Percentiles rank a stretch among this genome's conserved stretches.
These are phyloP conservation scores for Xanthoconium purpureum DNA, from an alignment of 768 basidiomycete genomes.

Conservation along the genomic window DNA sequence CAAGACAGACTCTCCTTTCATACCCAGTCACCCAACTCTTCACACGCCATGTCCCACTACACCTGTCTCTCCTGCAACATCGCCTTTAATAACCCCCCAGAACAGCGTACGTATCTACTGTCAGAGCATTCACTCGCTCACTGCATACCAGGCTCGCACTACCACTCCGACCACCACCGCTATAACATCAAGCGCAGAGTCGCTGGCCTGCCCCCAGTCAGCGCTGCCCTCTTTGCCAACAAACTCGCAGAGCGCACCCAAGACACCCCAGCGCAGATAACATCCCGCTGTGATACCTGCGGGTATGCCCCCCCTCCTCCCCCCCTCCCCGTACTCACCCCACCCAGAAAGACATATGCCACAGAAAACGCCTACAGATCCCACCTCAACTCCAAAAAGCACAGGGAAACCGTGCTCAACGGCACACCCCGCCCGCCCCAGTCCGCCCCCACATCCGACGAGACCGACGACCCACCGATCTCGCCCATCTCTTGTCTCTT, in stretches of 20 bases:
- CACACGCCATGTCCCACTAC: constrained; percentile 25
- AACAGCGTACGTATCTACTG: constrained; percentile 60
- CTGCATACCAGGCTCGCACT: constrained; percentile 64
- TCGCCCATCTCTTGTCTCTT: constrained; percentile 79
- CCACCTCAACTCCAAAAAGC: constrained; percentile 86
- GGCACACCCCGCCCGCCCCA: constrained; percentile 22
- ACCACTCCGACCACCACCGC: constrained; percentile 90
- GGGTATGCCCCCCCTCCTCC: constrained; percentile 49
- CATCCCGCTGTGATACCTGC: constrained; percentile 75
- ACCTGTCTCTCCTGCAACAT: constrained; percentile 92
- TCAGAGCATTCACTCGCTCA: no score
- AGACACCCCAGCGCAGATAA: constrained; percentile 60
- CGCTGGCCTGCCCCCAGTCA: constrained; percentile 84
- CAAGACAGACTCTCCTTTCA: no score
- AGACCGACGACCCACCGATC: constrained; percentile 26
- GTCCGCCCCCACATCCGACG: not conserved
- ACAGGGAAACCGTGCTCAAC: constrained; percentile 72
- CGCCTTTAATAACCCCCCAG: constrained; percentile 76
- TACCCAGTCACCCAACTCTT: no score
- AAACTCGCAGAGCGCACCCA: constrained; percentile 79
- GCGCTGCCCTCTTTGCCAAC: constrained; percentile 72
- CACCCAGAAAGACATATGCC: constrained; percentile 77
- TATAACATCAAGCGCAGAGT: constrained; percentile 99
- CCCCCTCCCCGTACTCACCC: not conserved
- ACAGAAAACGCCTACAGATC: constrained; percentile 87